phyloP scores from a whole-genome alignment of 495 filamentous ascomycete species.

The Delitschia confertaspora region DNA sequence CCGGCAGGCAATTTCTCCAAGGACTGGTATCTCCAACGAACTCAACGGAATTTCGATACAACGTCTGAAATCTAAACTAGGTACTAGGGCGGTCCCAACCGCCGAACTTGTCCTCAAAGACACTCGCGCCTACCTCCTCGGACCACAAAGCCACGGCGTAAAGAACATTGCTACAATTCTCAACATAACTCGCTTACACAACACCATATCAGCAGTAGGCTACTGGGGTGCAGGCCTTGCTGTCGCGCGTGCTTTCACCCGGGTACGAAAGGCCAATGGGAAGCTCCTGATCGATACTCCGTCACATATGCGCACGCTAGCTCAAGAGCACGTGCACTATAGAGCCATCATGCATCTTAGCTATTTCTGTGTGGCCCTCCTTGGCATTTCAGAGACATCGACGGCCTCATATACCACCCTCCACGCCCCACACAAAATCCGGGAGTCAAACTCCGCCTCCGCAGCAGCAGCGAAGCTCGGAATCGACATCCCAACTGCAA shows the following conservation, averaged over 20 bases:
- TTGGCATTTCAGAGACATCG: constrained; percentile 44
- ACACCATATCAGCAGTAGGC: constrained; percentile 47
- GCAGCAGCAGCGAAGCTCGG: constrained; percentile 7
- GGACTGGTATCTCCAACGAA: constrained; percentile 35
- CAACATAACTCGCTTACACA: constrained; percentile 61
- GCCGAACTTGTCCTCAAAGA: constrained; percentile 56
- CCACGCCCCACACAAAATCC: constrained; percentile 1
- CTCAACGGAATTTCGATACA: constrained; percentile 61
- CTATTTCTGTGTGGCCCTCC: constrained; percentile 52
- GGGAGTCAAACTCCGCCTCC: constrained; percentile 13
- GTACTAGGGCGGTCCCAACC: constrained; percentile 59
- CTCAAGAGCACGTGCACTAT: constrained; percentile 45
- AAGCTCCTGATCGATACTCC: constrained; percentile 45
- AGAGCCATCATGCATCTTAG: constrained; percentile 50
- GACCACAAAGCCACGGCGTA: constrained; percentile 53
- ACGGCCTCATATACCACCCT: constrained; percentile 9
- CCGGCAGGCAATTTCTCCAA: constrained; percentile 34
- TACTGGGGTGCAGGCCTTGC: constrained; percentile 53
- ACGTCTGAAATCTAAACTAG: constrained; percentile 61
- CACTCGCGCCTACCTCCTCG: constrained; percentile 57
- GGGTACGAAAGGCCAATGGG: constrained; percentile 43
- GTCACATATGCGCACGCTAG: constrained; percentile 54
- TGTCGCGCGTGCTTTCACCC: constrained; percentile 51
- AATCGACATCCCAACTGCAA: background rate
- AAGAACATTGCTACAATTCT: constrained; percentile 57